These are phyloP conservation scores for Pichia pseudocactophila DNA, from an alignment of 805 yeast species.

Conservation along the genomic window DNA sequence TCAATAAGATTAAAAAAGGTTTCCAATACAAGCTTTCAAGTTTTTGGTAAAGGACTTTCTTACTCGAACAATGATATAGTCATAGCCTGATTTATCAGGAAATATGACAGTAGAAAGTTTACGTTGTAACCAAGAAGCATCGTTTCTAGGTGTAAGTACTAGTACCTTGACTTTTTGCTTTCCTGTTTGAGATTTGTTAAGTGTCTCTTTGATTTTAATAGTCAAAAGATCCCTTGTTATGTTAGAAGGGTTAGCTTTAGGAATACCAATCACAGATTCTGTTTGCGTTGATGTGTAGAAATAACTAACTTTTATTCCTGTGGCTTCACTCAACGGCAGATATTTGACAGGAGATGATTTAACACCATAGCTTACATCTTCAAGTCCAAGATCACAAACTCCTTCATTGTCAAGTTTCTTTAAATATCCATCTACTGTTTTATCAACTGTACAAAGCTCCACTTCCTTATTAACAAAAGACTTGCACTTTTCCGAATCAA, in stretches of 20 bases:
- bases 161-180: slow-evolving; percentile 4
- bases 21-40: not conserved
- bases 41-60: slow-evolving; percentile 1
- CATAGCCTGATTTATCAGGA: not conserved
- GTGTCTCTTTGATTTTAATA: not conserved
- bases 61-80: slow-evolving; percentile 1
- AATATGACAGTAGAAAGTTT: not conserved
- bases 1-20: not conserved
- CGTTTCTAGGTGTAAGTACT: slow-evolving; percentile 5
- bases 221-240: not conserved
- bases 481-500: not conserved
- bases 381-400: slow-evolving; percentile 2
- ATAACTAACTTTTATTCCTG: not conserved
- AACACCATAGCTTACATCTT: slow-evolving; percentile 4
- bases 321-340: not conserved
- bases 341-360: not conserved
- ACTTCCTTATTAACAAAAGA: not conserved
- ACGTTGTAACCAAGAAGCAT: slow-evolving; percentile 8
- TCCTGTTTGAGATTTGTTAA: not conserved
- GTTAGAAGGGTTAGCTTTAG: not conserved
- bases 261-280: slow-evolving; percentile 3
- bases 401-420: slow-evolving; percentile 2
- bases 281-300: not conserved
- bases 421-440: not conserved
- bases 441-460: not conserved